Evolutionary conservation across 2,329 filamentous ascomycete species (phyloP).

Genomic region (Phialophora tarda): DNA sequence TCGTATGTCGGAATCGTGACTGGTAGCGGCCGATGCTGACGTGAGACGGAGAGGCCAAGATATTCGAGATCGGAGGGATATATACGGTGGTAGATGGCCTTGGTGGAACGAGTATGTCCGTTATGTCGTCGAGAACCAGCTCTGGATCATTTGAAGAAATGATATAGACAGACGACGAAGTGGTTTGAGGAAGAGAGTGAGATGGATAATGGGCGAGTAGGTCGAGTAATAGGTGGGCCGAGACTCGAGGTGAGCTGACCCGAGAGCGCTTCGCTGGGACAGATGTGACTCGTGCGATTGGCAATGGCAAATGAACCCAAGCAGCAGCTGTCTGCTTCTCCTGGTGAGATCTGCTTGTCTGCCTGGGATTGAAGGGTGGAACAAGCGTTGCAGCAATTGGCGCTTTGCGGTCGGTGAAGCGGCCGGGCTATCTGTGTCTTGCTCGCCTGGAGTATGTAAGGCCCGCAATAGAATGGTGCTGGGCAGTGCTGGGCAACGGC

Average conservation of each 20-base stretch:
- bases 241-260: slow-evolving; percentile 22
- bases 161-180: slow-evolving; percentile 15
- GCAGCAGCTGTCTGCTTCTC: slow-evolving; percentile 8
- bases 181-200: slow-evolving; percentile 20
- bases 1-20: slow-evolving; percentile 4
- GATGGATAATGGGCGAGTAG: slow-evolving; percentile 17
- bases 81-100: slow-evolving; percentile 15
- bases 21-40: slow-evolving; percentile 29
- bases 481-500: slow-evolving; percentile 21
- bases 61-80: slow-evolving; percentile 9
- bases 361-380: slow-evolving; percentile 19
- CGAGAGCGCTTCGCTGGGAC: slow-evolving; percentile 26
- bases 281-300: slow-evolving; percentile 26
- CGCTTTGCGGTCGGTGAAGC: slow-evolving; percentile 33
- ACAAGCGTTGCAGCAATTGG: slow-evolving; percentile 34
- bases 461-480: slow-evolving; percentile 3
- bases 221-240: slow-evolving; percentile 31
- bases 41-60: slow-evolving; percentile 31
- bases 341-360: slow-evolving; percentile 15
- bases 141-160: slow-evolving; percentile 28
- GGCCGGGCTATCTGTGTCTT: slow-evolving; percentile 23
- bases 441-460: slow-evolving; percentile 16
- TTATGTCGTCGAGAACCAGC: slow-evolving; percentile 35
- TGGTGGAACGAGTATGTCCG: slow-evolving; percentile 11
- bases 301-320: slow-evolving; percentile 19